These are phyloP conservation scores for Arthrobotrys musiformis DNA, from an alignment of 2,329 filamentous ascomycete genomes.

Conservation along the genomic window DNA sequence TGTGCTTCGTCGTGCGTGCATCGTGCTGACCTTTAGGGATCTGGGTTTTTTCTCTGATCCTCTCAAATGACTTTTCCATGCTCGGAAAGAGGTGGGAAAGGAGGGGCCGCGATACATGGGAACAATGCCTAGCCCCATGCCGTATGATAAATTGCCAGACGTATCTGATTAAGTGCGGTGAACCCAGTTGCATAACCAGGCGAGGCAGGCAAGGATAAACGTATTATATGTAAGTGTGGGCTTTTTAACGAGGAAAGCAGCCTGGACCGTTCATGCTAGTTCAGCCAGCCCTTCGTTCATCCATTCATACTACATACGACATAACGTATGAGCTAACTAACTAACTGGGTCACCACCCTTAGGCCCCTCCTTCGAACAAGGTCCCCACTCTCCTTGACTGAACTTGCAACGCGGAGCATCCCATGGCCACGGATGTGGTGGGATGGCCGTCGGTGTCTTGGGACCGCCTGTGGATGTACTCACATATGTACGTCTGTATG, in stretches of 20 bases:
- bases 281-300: conserved; percentile 42
- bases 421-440: conserved; percentile 56
- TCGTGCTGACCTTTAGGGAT: conserved; percentile 31
- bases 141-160: conserved; percentile 50
- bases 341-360: conserved; percentile 43
- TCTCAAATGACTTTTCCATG: conserved; percentile 37
- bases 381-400: conserved; percentile 37
- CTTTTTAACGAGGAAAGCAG: conserved; percentile 42
- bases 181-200: conserved; percentile 55
- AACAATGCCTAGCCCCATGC: conserved; percentile 23
- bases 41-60: conserved; percentile 37
- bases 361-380: conserved; percentile 35
- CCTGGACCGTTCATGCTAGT: conserved; percentile 49
- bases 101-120: conserved; percentile 22
- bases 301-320: too few relatives aligned
- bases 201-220: conserved; percentile 43
- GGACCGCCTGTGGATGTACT: not conserved
- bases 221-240: conserved; percentile 28
- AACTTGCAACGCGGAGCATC: conserved; percentile 53
- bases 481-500: too few relatives aligned
- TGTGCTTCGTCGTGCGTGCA: conserved; percentile 37
- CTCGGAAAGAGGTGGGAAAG: conserved; percentile 52
- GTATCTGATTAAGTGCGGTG: conserved; percentile 56
- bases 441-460: conserved; percentile 45
- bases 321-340: too few relatives aligned